These are phyloP conservation scores for Pelargonium australe DNA, from an alignment of 441 rosid species.

Conservation along the genomic window DNA sequence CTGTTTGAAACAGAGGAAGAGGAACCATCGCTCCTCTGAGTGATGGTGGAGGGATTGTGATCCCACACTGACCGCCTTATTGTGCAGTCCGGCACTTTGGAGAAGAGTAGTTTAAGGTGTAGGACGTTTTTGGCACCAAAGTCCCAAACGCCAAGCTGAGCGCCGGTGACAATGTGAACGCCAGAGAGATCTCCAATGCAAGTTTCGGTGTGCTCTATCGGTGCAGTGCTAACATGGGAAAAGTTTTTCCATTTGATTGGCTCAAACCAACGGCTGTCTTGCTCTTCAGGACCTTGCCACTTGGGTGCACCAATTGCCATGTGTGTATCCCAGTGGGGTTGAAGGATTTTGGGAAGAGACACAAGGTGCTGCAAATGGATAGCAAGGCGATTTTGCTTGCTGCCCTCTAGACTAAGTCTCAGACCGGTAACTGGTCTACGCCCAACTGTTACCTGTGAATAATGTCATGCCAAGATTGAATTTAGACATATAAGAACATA, in stretches of 20 bases:
- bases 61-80: constrained; percentile 79
- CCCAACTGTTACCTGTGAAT: constrained; percentile 63
- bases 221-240: constrained; percentile 79
- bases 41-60: constrained; percentile 46
- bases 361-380: constrained; percentile 71
- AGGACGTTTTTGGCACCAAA: constrained; percentile 66
- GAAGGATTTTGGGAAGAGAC: constrained; percentile 67
- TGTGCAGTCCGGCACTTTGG: constrained; percentile 69
- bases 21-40: constrained; percentile 32
- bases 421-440: constrained; percentile 76
- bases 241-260: constrained; percentile 83
- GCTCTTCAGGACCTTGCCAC: constrained; percentile 84
- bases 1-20: constrained; percentile 56
- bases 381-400: constrained; percentile 60
- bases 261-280: constrained; percentile 82
- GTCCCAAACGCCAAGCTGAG: constrained; percentile 72
- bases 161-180: constrained; percentile 69
- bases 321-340: constrained; percentile 73
- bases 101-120: constrained; percentile 63
- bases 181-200: constrained; percentile 79
- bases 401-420: constrained; percentile 60
- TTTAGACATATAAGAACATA: constrained; percentile 13
- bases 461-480: constrained; percentile 13
- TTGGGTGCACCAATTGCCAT: constrained; percentile 78
- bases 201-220: constrained; percentile 54